Conservation (phyloP, 495 filamentous ascomycete genomes). For the Talaromyces liani region DNA sequence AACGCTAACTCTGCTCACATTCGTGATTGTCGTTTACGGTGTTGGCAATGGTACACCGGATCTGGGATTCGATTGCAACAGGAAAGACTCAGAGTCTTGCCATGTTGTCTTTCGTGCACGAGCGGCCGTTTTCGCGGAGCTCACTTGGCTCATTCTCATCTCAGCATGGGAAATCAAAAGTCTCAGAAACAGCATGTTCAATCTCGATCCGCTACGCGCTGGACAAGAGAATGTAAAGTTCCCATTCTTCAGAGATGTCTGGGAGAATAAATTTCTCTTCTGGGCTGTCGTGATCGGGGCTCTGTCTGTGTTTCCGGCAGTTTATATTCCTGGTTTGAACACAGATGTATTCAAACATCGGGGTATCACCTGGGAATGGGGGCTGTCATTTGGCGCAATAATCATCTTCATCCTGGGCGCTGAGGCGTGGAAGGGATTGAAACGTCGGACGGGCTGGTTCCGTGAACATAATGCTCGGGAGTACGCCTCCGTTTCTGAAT, state of each 20-base stretch:
- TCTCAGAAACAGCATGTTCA: constrained; percentile 62
- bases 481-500: not conserved
- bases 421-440: constrained; percentile 61
- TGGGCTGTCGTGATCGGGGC: constrained; percentile 62
- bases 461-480: not conserved
- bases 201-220: constrained; percentile 45
- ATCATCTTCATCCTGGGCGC: constrained; percentile 53
- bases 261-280: constrained; percentile 67
- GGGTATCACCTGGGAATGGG: constrained; percentile 72
- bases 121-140: constrained; percentile 66
- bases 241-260: constrained; percentile 57
- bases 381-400: constrained; percentile 49
- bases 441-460: constrained; percentile 31
- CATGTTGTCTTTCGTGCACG: constrained; percentile 65
- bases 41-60: constrained; percentile 47
- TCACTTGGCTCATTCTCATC: constrained; percentile 67
- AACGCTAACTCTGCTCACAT: constrained; percentile 56
- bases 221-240: constrained; percentile 26
- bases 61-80: constrained; percentile 62
- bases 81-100: constrained; percentile 45
- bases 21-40: constrained; percentile 62
- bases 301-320: constrained; percentile 60
- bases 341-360: constrained; percentile 65
- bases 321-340: constrained; percentile 68
- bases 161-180: constrained; percentile 72